Evolutionary conservation across 352 stramenopile species (phyloP), one percentile per base, ranked within the genome.

Genomic region (Pythium vanterpoolii): DNA sequence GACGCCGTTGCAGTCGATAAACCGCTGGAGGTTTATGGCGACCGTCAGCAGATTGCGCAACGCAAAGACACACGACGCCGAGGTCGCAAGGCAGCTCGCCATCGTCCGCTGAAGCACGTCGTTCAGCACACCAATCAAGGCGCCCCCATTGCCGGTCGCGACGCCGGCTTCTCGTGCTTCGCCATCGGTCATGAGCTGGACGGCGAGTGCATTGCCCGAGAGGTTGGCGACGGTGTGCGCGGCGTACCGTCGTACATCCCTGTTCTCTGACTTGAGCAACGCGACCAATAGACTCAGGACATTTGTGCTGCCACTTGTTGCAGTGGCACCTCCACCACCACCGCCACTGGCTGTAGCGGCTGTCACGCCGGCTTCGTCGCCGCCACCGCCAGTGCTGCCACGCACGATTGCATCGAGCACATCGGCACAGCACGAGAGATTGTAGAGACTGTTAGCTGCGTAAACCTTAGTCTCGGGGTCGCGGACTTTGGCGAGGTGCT

Each of bases 381-480:
- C 42, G 9, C 43, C 36, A 26, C 51, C 36, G n/a, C 50, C 27
- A 16, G 27, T 38, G 38, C 60, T 62, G 24, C 60, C 82, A 8
- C 78, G 75, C 27, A 93, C 72, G n/a, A 96, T 71, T 9, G 68
- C 36, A 16, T 86, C 76, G 10, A 64, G 56, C 27, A 82, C 62
- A 21, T 86, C 73, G 14, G 26, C 13, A 47, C 68, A 72, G 44
- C 79, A 91, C 34, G 79, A 84, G 3, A 96, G 52, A 56, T 96
- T 95, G 73, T 86, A 89, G 9, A 95, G 71, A 30, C 86, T 77
- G 45, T 94, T 92, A 38, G 86, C 84, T 1, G 79, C 83, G 62
- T 93, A 93, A 48, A 93, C 71, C 42, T 90, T 90, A 14, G 86
- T 95, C 56, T 93, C 81, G 9, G 80, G 77, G 24, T 93, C 79